phyloP scores from a whole-genome alignment of 129 eudicot species.

The Saposhnikovia divaricata region DNA sequence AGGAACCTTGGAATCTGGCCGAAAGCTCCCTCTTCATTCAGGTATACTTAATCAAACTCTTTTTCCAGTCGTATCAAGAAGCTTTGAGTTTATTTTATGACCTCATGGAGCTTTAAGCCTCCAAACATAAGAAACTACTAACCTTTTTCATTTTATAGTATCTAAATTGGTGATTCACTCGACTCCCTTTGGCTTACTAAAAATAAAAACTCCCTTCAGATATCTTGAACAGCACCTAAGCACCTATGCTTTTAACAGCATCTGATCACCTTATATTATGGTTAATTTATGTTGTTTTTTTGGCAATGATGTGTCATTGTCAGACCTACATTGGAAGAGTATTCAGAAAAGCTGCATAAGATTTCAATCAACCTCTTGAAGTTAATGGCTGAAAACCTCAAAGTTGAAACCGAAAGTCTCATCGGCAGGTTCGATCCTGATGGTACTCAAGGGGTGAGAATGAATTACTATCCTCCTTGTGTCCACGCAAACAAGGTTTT shows the following conservation, averaged over 20 bases:
- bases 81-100: neutral
- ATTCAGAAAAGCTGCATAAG: neutral
- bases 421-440: neutral
- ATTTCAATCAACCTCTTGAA: neutral
- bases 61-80: neutral
- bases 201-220: neutral
- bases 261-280: neutral
- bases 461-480: slow-evolving; percentile 12
- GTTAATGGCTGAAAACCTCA: slow-evolving; percentile 1
- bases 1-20: neutral
- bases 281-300: neutral
- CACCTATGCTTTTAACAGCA: neutral
- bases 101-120: neutral
- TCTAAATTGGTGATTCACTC: neutral
- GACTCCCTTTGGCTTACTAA: neutral
- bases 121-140: neutral
- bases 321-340: slow-evolving; percentile 9
- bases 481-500: slow-evolving; percentile 2
- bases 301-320: neutral
- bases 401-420: neutral
- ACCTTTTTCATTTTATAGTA: neutral
- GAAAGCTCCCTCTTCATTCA: slow-evolving; percentile 7
- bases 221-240: neutral
- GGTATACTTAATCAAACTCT: neutral
- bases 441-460: slow-evolving; percentile 4